Evolutionary conservation across 164 flowering plant genomes (phyloP), one percentile per base, ranked within the genome.

Genomic region (Kingdonia uniflora): DNA sequence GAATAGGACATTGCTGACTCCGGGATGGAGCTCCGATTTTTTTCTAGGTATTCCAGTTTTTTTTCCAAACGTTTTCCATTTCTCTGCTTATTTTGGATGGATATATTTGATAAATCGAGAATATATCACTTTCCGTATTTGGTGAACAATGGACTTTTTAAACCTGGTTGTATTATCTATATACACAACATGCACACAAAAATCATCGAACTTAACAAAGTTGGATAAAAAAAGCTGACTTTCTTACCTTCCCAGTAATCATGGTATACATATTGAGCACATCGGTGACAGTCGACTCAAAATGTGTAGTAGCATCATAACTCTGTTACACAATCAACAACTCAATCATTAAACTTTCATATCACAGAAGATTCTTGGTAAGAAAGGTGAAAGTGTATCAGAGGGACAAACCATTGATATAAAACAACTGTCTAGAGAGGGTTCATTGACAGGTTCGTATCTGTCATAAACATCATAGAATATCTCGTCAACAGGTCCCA

Each of bases 231-330:
- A 61, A 29, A 29, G 35, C 4, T 29, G 35, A 29, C 8, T 29
- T 1, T n/a, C 26, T 61, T 71, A 82, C 95, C 95, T 87, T 90
- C 60, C 97, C 97, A 35, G 95, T 90, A 46, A 90, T 87, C 73
- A 72, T 14, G 63, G 81, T 82, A 60, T 90, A 90, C 88, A 90
- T 79, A 71, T 68, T 73, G 47, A 87, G 80, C 41, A 90, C 95
- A 73, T 90, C 97, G 52, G 40, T 56, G 6, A 82, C 91, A 43
- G 97, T 90, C 5, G 95, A 82, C 67, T 90, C 97, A 53, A 90
- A 90, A 72, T 90, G 95, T 43, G 97, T 84, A 41, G 97, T 89
- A 3, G 97, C 81, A 76, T 89, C 97, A 63, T 89, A 89, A 60
- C 97, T 89, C 97, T 90, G 88, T 51, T 44, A 29, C 11, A 14